Conservation (phyloP, 108 stramenopile genomes). For the Stephanodiscus triporus region DNA sequence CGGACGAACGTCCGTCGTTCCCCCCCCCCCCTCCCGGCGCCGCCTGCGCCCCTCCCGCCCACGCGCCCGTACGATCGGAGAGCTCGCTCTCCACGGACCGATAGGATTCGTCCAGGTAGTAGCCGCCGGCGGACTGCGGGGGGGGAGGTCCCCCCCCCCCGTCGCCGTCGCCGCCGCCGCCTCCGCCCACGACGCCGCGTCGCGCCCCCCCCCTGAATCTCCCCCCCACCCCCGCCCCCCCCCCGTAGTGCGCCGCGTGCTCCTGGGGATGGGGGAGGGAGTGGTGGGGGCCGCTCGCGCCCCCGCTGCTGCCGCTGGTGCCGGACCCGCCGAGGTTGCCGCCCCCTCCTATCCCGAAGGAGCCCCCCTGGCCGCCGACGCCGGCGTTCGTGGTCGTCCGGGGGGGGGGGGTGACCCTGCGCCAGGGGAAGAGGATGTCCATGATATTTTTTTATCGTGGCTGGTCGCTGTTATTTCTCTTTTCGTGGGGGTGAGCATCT, state of each 20-base stretch:
- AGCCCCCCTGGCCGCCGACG: too few species aligned
- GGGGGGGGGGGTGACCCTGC: background rate
- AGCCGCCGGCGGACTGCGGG: background rate
- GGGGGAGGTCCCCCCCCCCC: background rate
- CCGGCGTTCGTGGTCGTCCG: background rate
- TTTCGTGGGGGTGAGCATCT: too few species aligned
- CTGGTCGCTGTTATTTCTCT: conserved; percentile 1
- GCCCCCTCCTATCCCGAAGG: too few species aligned
- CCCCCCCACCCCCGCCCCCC: background rate
- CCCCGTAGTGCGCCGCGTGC: background rate
- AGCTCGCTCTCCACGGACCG: conserved; percentile 4
- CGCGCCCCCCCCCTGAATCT: too few species aligned
- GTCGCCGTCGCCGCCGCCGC: background rate
- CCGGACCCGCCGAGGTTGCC: background rate
- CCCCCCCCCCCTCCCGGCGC: too few species aligned
- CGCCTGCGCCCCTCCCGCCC: too few species aligned
- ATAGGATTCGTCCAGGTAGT: conserved; percentile 2
- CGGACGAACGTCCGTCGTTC: too few species aligned
- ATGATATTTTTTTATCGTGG: too few species aligned
- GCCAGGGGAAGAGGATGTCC: conserved; percentile 47
- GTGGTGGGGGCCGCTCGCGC: conserved; percentile 10
- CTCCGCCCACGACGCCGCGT: background rate
- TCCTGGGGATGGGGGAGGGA: conserved; percentile 40
- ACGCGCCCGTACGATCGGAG: background rate
- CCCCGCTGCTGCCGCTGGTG: background rate